Base-by-base conservation (phyloP, 371 early-diverging fungal species). In the Mucor indicus region DNA sequence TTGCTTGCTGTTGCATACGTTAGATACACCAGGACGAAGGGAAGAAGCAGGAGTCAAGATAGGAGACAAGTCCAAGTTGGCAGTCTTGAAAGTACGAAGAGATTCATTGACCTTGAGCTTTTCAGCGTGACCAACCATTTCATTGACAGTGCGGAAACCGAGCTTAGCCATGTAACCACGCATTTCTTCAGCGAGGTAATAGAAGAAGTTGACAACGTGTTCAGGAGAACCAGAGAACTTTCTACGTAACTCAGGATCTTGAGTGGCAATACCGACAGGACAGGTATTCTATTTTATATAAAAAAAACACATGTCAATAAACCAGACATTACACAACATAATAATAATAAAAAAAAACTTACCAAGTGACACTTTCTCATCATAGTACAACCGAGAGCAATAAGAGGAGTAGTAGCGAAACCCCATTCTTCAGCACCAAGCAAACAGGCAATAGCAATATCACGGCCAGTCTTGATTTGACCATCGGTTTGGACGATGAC, bases 371-470 rank as follows among this genome's bases (percentile, higher is more conserved):
- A 73, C 42, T 92, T 91, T 46, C 95, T 81, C 92, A 96, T 89
- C 91, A 95, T 94, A 47, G 81, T 92, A 69, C 96, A 96, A 37
- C 98, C 98, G 62, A 96, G 81, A n/a, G 95, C 93, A 58, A 98
- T 95, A 55, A 98, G 77, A 29, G 98, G 98, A 4, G 95, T 89
- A 4, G 96, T 98, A 38, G 96, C 96, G 60, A 98, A 98, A 22
- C 98, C 96, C 89, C 93, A 96, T 79, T 98, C 98, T 68, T 98
- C 96, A 44, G 96, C 98, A 57, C 98, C 98, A 20, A 98, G 81
- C 66, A 98, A 76, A 70, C 94, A 92, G 7, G 96, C 94, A 59
- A 96, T 80, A 9, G 92, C 93, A 19, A 96, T 92, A 73, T 98
- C 98, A 38, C 92, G 88, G 30, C 94, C 98, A 9, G 96, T 98